Base-by-base conservation (phyloP, 2,329 filamentous ascomycete species). In the Aureobasidium sp. region DNA sequence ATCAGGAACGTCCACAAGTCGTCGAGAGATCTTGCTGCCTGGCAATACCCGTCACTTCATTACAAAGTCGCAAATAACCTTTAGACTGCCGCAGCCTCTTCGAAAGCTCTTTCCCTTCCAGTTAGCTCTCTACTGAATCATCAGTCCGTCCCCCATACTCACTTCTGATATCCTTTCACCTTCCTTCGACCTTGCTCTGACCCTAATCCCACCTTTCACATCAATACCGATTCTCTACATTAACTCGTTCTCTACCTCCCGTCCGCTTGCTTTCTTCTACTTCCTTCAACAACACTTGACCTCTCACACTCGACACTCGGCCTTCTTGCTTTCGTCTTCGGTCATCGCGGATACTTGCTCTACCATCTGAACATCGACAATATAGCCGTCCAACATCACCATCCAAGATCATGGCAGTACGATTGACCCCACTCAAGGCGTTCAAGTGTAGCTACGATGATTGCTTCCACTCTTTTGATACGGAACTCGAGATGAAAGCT, bases 381-480 rank as follows among this genome's bases (percentile, higher is more conserved):
- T 35, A 17, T 22, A 33, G 8, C 42, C 19, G 19, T 39, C 31
- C 0, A 2, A 14, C n/a, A 49, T 14, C 37, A 17, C 7, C 29
- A 54, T 19, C 7, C 37, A 24, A 7, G 22, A 48, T 31, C 22
- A 58, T 74, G 70, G 64, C 69, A 14, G 66, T 65, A 19, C 6
- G 53, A 54, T 68, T 70, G 9, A 66, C 69, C 53, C 64, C 68
- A 19, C 65, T 68, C 48, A 66, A 62, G 37, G 57, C 60, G 6
- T 52, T 74, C 64, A 66, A 69, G 29, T 71, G 78, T 64, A 70
- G 64, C 19, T 83, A 81, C 70, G 77, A 76, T 2, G 68, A 74
- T 54, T 85, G 83, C 72, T 64, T 67, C 24, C 68, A 72, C 42
- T 70, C 67, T 19, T 85, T 85, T 69, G 65, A 71, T 9, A 77